phyloP scores from a whole-genome alignment of 2,329 filamentous ascomycete species.

The Colletotrichum orbiculare region DNA sequence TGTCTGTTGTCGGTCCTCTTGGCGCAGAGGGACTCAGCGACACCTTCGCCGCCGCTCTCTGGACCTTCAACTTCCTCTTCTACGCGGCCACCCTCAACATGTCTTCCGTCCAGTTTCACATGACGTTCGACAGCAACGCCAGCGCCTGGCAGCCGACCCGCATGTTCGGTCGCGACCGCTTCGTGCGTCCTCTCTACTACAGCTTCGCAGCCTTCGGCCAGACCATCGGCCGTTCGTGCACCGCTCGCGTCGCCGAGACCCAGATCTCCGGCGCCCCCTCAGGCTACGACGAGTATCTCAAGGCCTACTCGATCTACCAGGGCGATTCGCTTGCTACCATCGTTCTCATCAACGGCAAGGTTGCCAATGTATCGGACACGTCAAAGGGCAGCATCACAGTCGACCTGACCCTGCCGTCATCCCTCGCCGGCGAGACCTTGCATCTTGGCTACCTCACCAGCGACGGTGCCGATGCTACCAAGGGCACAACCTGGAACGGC shows the following conservation, averaged over 20 bases:
- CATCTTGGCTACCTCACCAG: conserved; percentile 30
- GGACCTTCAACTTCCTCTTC: conserved; percentile 32
- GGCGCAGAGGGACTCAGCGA: conserved; percentile 30
- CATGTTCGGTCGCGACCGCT: conserved; percentile 34
- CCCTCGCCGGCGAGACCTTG: conserved; percentile 23
- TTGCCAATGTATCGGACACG: conserved; percentile 28
- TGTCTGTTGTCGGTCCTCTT: conserved; percentile 31
- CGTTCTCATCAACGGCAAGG: conserved; percentile 33
- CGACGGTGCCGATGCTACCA: conserved; percentile 32
- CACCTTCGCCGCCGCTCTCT: conserved; percentile 28
- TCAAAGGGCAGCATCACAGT: conserved; percentile 24
- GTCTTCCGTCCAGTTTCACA: conserved; percentile 31
- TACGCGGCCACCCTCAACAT: conserved; percentile 33
- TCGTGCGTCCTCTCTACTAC: conserved; percentile 33
- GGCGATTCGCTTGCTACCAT: conserved; percentile 23
- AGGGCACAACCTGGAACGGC: conserved; percentile 30
- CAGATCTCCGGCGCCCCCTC: conserved; percentile 16
- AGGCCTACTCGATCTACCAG: conserved; percentile 30
- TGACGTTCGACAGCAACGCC: conserved; percentile 32
- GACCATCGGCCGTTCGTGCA: conserved; percentile 32
- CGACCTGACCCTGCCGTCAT: conserved; percentile 19
- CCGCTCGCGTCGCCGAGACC: conserved; percentile 26
- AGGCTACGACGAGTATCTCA: conserved; percentile 25
- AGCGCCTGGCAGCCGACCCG: conserved; percentile 33
- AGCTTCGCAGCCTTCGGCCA: conserved; percentile 30